Conservation (phyloP, 2,329 filamentous ascomycete genomes). For the Aspergillus sp. region DNA sequence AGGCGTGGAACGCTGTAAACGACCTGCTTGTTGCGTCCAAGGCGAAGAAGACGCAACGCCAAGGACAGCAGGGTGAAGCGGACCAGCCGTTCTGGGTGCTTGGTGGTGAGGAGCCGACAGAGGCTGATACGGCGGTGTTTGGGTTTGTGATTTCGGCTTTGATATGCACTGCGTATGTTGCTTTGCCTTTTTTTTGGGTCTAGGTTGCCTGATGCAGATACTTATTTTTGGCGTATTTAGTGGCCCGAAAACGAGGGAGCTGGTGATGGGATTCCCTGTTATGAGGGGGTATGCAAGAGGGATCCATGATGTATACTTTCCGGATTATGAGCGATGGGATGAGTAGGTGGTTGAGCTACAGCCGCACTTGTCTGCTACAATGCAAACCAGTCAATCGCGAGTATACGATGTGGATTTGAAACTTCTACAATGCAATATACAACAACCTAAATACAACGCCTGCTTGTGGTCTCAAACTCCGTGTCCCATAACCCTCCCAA, state of each 20-base stretch:
- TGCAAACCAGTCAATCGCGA: neutral
- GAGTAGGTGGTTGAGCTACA: neutral
- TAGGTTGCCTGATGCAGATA: neutral
- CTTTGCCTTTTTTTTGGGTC: neutral
- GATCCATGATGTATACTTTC: conserved; percentile 59
- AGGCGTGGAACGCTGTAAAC: conserved; percentile 57
- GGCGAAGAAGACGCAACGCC: conserved; percentile 21
- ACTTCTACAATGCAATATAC: conserved; percentile 7
- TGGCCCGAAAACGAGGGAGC: conserved; percentile 47
- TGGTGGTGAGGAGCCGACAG: conserved; percentile 54
- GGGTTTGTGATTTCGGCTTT: conserved; percentile 58
- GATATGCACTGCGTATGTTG: conserved; percentile 54
- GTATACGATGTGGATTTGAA: neutral
- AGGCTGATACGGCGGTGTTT: conserved; percentile 59
- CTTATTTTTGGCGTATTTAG: conserved; percentile 28
- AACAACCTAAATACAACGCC: conserved; percentile 17
- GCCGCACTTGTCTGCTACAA: neutral
- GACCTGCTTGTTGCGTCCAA: conserved; percentile 43
- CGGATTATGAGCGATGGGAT: conserved; percentile 54
- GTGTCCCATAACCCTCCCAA: neutral
- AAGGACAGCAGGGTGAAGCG: conserved; percentile 5
- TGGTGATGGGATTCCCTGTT: conserved; percentile 50
- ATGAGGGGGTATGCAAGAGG: conserved; percentile 57
- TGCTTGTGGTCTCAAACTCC: conserved; percentile 2
- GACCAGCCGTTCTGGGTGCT: conserved; percentile 57